phyloP scores from a whole-genome alignment of 2,329 filamentous ascomycete species.

The Stachybotrys echinatus region DNA sequence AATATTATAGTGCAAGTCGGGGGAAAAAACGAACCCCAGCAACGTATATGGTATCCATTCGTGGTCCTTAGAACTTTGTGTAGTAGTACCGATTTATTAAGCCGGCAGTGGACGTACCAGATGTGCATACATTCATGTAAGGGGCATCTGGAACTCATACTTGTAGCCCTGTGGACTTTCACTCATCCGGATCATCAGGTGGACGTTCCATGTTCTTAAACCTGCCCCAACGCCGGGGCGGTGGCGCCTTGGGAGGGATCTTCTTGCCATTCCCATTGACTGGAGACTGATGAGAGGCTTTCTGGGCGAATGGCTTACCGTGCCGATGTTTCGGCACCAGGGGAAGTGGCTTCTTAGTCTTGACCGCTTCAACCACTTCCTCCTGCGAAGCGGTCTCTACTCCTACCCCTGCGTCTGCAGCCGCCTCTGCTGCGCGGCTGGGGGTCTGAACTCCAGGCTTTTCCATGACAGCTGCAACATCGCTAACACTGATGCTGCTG shows the following conservation, averaged over 20 bases:
- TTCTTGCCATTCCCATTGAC: conserved; percentile 29
- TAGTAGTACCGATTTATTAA: too few species aligned
- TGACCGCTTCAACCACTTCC: conserved; percentile 16
- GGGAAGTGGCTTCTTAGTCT: conserved; percentile 43
- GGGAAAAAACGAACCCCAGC: too few species aligned
- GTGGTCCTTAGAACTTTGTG: too few species aligned
- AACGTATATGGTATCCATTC: too few species aligned
- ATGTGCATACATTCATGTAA: too few species aligned
- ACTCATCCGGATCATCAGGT: too few species aligned
- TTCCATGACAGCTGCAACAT: conserved; percentile 75
- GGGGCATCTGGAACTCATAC: too few species aligned
- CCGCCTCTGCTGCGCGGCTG: conserved; percentile 42
- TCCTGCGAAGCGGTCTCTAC: conserved; percentile 7
- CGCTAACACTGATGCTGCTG: conserved; percentile 70
- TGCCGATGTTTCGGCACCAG: conserved; percentile 53
- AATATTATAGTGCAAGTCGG: too few species aligned
- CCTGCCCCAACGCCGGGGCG: conserved; percentile 39
- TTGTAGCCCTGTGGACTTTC: too few species aligned
- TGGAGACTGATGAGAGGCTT: conserved; percentile 16
- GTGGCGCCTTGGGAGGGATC: conserved; percentile 39
- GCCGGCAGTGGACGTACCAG: too few species aligned
- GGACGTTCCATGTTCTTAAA: conserved; percentile 28
- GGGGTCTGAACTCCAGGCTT: conserved; percentile 80
- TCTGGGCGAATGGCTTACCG: conserved; percentile 38
- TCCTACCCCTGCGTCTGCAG: conserved; percentile 12